Evolutionary conservation across 225 moss, liverwort and hornwort genomes (phyloP), one percentile per base, ranked within the genome.

Genomic region (Rhytidiadelphus loreus): DNA sequence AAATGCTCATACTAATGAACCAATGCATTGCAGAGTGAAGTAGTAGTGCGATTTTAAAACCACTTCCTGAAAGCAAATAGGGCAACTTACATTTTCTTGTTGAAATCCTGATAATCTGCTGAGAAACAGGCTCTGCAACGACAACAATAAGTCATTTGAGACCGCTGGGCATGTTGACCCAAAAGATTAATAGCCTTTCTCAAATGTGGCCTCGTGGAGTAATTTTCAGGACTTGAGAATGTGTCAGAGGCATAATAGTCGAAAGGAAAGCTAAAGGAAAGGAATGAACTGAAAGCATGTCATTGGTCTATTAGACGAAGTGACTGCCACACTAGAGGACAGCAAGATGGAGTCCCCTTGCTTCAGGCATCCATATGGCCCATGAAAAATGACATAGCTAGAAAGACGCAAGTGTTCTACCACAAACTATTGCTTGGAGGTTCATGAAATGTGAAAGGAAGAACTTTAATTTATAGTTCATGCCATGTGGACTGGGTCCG

Each of bases 71-170:
- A 81, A 52, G 65, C 22, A 79, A 63, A 77, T 50, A 58, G 60
- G 43, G 8, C 50, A 77, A 86, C 91, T 88, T 74, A 86, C 89
- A 80, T 57, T 65, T 70, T 69, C 89, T 61, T 90, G 50, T 23
- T 61, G 78, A 71, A 83, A 88, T 39, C 89, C 83, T 75, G 92
- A 83, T 23, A 92, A n/a, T 88, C 63, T 89, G 77, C 83, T 85
- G 82, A 92, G 71, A 66, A 93, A 88, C 52, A 89, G 53, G 26
- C 74, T 69, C 93, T 94, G 92, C 90, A 79, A 80, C 70, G 76
- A 62, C 77, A 79, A 48, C 20, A 59, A 6, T 2, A 80, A 75
- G 46, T 39, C 86, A 77, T 17, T 76, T 76, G 19, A 84, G 52
- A 68, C 68, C 81, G 85, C 61, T 58, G 19, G 18, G 55, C 46